phyloP scores from a whole-genome alignment of 208 protist species.

The Leishmania tarentolae region DNA sequence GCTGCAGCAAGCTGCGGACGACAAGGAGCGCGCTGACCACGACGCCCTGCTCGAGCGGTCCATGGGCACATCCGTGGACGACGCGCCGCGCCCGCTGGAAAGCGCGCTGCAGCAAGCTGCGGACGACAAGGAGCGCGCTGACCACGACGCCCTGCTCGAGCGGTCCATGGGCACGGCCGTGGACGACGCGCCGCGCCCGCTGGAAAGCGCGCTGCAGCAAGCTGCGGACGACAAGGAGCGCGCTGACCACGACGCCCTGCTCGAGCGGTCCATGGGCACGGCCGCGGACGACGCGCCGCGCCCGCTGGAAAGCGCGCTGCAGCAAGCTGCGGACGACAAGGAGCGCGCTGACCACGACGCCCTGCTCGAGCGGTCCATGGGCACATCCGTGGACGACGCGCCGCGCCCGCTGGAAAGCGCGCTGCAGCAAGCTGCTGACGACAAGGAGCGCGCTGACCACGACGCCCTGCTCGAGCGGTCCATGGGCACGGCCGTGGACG shows the following conservation, averaged over 20 bases:
- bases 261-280: background rate
- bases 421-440: background rate
- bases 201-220: constrained; percentile 1
- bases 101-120: background rate
- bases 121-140: background rate
- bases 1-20: background rate
- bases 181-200: background rate
- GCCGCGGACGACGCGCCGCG: background rate
- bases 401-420: background rate
- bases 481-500: background rate
- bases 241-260: background rate
- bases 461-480: background rate
- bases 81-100: background rate
- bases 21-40: background rate
- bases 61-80: background rate
- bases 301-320: background rate
- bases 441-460: background rate
- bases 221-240: background rate
- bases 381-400: background rate
- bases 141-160: constrained; percentile 1
- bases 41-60: background rate
- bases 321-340: background rate
- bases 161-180: background rate
- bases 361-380: background rate
- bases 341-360: background rate